phyloP scores from a whole-genome alignment of 495 filamentous ascomycete genomes.

The Podospora sp. region DNA sequence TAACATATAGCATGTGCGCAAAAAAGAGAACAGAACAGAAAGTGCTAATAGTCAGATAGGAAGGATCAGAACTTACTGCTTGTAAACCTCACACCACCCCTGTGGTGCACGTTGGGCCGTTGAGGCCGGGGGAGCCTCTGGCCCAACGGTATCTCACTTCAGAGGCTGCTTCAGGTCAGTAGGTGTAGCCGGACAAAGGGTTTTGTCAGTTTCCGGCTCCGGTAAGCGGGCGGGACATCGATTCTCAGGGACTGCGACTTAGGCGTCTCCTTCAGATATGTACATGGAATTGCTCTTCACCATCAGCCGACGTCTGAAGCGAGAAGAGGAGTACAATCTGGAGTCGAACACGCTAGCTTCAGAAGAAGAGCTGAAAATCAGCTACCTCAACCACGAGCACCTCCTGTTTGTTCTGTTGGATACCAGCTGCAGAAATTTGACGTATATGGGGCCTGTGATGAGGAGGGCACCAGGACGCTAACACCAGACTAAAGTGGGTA shows the following conservation, averaged over 20 bases:
- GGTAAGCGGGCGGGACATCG: too few relatives aligned
- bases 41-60: background rate
- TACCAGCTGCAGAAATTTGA: background rate
- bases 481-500: background rate
- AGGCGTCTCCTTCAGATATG: too few relatives aligned
- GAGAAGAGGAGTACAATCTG: constrained; percentile 11
- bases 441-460: too few relatives aligned
- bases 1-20: too few relatives aligned
- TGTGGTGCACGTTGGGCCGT: background rate
- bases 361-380: background rate
- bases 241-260: too few relatives aligned
- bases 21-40: background rate
- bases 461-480: too few relatives aligned
- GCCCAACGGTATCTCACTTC: background rate
- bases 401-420: constrained; percentile 1
- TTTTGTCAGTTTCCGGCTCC: too few relatives aligned
- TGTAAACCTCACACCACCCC: constrained; percentile 1
- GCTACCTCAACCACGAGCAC: constrained; percentile 2
- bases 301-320: background rate
- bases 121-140: background rate
- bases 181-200: too few relatives aligned
- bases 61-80: background rate
- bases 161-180: background rate
- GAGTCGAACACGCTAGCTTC: constrained; percentile 4
- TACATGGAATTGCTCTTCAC: background rate